Conservation (phyloP, 371 early-diverging fungal species). For the Mortierella sp. region DNA sequence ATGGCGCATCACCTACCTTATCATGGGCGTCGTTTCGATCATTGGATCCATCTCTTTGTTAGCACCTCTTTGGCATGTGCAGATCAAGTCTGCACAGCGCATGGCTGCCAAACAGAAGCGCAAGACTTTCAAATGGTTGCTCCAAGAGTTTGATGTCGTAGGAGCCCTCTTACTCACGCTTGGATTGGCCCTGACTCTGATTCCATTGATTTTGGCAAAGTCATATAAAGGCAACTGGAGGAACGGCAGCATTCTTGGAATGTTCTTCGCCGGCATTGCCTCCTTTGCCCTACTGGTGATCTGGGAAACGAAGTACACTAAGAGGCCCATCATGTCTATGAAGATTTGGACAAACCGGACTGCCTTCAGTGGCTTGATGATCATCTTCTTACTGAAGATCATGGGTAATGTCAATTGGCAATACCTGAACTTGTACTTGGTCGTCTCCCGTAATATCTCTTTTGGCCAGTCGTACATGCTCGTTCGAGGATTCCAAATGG, state of each 20-base stretch:
- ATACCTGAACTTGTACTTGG: conserved; percentile 12
- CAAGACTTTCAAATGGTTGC: conserved; percentile 1
- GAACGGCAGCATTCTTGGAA: not conserved
- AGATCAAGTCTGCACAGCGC: not conserved
- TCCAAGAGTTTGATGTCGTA: not conserved
- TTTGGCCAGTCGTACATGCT: conserved; percentile 17
- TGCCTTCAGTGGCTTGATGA: conserved; percentile 4
- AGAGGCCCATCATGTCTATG: conserved; percentile 8
- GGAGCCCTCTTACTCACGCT: conserved; percentile 8
- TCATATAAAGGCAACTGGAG: not conserved
- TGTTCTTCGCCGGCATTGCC: conserved; percentile 1
- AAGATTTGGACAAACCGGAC: conserved; percentile 17
- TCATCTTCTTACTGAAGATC: conserved; percentile 11
- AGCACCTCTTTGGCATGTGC: conserved; percentile 10
- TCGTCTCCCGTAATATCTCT: conserved; percentile 14
- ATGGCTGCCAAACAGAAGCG: not conserved
- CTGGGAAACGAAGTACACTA: conserved; percentile 8
- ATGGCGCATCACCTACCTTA: conserved; percentile 10
- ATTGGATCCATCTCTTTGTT: not conserved
- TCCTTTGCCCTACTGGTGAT: not conserved
- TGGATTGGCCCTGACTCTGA: not conserved
- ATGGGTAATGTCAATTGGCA: conserved; percentile 13
- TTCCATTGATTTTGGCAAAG: conserved; percentile 7
- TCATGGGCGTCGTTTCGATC: conserved; percentile 7
- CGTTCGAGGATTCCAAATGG: conserved; percentile 54